Conservation (phyloP, 2,329 filamentous ascomycete genomes). For the Botrytis byssoidea region DNA sequence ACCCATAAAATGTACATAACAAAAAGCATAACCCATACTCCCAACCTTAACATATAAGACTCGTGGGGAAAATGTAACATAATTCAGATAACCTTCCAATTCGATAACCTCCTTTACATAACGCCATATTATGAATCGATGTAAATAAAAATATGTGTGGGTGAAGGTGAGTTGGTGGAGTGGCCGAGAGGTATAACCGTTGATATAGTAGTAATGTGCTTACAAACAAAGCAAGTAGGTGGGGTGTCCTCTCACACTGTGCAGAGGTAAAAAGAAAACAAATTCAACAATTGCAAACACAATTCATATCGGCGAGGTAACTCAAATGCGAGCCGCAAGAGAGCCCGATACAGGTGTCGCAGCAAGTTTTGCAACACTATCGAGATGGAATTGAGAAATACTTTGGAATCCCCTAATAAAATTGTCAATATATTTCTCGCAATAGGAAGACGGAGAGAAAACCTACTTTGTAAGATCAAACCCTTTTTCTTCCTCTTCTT, state of each 20-base stretch:
- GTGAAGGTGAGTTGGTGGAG: background rate
- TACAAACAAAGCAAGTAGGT: background rate
- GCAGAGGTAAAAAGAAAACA: background rate
- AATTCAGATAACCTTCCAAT: slow-evolving; percentile 1
- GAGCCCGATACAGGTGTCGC: slow-evolving; percentile 7
- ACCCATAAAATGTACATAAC: background rate
- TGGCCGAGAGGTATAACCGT: background rate
- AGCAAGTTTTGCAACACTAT: slow-evolving; percentile 33
- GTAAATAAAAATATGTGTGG: background rate
- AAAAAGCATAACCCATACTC: background rate
- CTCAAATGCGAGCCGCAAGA: slow-evolving; percentile 1
- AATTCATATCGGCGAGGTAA: background rate
- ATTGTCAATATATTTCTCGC: slow-evolving; percentile 35
- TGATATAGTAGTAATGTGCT: background rate
- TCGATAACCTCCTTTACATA: background rate
- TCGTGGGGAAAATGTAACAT: slow-evolving; percentile 2
- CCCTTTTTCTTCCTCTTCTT: slow-evolving; percentile 32
- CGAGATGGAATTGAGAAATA: slow-evolving; percentile 57
- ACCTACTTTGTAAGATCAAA: slow-evolving; percentile 38
- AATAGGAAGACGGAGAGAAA: background rate
- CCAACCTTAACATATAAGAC: background rate
- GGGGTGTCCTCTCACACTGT: background rate
- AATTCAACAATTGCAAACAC: background rate
- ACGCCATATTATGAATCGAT: background rate
- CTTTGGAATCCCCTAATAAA: slow-evolving; percentile 56